Evolutionary conservation across 192 early-diverging fungal genomes (phyloP).

Genomic region (Lunasporangiospora selenospora): DNA sequence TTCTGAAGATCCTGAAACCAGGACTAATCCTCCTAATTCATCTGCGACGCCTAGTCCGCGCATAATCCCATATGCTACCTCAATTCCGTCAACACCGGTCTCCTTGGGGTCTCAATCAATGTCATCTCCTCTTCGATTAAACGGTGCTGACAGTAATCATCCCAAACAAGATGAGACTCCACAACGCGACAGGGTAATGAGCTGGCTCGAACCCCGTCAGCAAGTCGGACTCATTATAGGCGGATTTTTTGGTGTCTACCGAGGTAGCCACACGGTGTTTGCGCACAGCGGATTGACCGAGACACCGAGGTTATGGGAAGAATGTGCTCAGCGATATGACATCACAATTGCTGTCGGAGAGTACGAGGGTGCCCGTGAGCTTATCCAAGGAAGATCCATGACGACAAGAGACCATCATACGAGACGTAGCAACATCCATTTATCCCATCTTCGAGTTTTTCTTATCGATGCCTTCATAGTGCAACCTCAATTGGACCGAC

Average conservation of each 20-base stretch:
- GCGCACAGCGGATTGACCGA: constrained; percentile 62
- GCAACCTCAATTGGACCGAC: constrained; percentile 55
- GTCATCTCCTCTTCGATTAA: too few relatives aligned
- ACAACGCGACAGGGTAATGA: constrained; percentile 51
- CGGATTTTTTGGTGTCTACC: constrained; percentile 67
- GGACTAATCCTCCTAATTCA: too few relatives aligned
- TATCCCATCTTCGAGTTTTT: constrained; percentile 61
- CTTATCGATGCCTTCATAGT: constrained; percentile 67
- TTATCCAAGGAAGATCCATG: not conserved
- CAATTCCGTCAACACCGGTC: too few relatives aligned
- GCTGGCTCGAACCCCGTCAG: constrained; percentile 81
- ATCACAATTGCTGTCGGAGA: constrained; percentile 21
- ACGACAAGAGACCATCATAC: too few relatives aligned
- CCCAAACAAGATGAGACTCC: too few relatives aligned
- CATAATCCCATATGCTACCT: too few relatives aligned
- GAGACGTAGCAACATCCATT: too few relatives aligned
- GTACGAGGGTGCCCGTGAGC: constrained; percentile 19
- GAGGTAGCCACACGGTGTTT: constrained; percentile 71
- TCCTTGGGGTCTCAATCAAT: too few relatives aligned
- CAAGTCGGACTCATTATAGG: constrained; percentile 77
- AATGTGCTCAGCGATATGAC: constrained; percentile 61
- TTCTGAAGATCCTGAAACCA: too few relatives aligned
- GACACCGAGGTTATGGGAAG: constrained; percentile 68
- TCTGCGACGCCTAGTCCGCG: too few relatives aligned
- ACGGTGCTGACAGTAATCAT: too few relatives aligned